phyloP scores from a whole-genome alignment of 2,329 filamentous ascomycete species.

The Epichloe baconii region DNA sequence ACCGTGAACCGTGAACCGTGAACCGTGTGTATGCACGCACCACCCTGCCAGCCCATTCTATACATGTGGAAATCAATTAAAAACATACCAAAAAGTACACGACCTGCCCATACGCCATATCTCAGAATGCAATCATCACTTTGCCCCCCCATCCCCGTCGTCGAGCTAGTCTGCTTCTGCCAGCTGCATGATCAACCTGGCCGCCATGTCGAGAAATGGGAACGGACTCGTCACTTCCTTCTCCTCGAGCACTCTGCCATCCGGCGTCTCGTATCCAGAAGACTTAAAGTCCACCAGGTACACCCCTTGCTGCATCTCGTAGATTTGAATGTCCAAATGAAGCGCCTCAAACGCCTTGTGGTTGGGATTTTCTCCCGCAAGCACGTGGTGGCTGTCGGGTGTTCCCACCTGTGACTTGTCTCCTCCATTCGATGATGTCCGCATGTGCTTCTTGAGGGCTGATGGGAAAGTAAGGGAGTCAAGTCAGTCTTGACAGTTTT shows the following conservation, averaged over 20 bases:
- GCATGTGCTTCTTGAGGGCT: slow-evolving; percentile 7
- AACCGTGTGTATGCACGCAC: too few species aligned
- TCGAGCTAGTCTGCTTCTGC: slow-evolving; percentile 56
- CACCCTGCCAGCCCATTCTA: too few species aligned
- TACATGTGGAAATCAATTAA: too few species aligned
- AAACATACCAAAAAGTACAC: too few species aligned
- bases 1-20: too few species aligned
- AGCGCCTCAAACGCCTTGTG: slow-evolving; percentile 65
- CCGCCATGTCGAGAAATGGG: slow-evolving; percentile 89
- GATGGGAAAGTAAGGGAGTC: background rate
- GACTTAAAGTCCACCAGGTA: slow-evolving; percentile 99
- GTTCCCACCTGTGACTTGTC: slow-evolving; percentile 11
- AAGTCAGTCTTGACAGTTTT: background rate
- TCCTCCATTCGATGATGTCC: slow-evolving; percentile 1
- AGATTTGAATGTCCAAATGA: slow-evolving; percentile 91
- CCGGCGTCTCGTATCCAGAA: slow-evolving; percentile 75
- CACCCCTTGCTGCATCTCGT: slow-evolving; percentile 82
- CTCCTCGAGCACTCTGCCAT: slow-evolving; percentile 69
- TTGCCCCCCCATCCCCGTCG: too few species aligned
- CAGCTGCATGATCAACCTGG: slow-evolving; percentile 82
- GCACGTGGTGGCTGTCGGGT: slow-evolving; percentile 26
- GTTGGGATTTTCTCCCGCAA: slow-evolving; percentile 25
- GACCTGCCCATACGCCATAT: too few species aligned
- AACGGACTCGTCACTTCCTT: slow-evolving; percentile 94
- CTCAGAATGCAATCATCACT: too few species aligned